Base-by-base conservation (phyloP, 2,329 filamentous ascomycete species). In the Xylariaceae sp. region DNA sequence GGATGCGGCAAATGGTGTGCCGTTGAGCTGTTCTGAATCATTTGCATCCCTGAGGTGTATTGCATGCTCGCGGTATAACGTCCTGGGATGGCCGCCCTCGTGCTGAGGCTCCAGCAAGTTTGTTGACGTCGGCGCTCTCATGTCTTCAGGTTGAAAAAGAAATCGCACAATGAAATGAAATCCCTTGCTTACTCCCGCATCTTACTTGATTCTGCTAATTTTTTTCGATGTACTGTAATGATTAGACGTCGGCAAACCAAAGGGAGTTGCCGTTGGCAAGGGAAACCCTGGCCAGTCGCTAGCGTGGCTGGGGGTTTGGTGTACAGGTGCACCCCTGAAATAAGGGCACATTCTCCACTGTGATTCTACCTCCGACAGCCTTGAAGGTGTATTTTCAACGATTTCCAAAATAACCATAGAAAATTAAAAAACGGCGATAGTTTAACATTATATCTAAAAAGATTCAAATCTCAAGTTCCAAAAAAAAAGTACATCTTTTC, bases 21-120 rank as follows among this genome's bases (percentile, higher is more conserved):
- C 72, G 62, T 68, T 74, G 32, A 75, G 67, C 59, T 76, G 72
- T 49, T 76, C 73, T 8, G 72, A 66, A 37, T 73, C 65, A 67
- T 32, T 62, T 63, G 37, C 68, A 65, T 38, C 67, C 68, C 33
- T 74, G 68, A 5, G 73, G 74, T 10, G 52, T 65, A 42, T 74
- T 74, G 44, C 73, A 71, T 1, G 70, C 36, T 14, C 36, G 19
- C 22, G 36, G 36, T 5, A 38, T n/a, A 7, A 16, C 17, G n/a
- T 6, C 36, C 69, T 42, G 67, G 43, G 17, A 33, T 22, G 36
- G 22, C 36, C 21, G 17, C 22, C 22, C 36, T 22, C 21, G 19
- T 11, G 36, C 36, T 21, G 36, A 38, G 21, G 36, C 36, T 12
- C 36, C 36, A 10, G 36, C 22, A 6, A 38, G 14, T 36, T 29